Evolutionary conservation across 257 asterid species (phyloP).

Genomic region (Solanum bulbocastanum): DNA sequence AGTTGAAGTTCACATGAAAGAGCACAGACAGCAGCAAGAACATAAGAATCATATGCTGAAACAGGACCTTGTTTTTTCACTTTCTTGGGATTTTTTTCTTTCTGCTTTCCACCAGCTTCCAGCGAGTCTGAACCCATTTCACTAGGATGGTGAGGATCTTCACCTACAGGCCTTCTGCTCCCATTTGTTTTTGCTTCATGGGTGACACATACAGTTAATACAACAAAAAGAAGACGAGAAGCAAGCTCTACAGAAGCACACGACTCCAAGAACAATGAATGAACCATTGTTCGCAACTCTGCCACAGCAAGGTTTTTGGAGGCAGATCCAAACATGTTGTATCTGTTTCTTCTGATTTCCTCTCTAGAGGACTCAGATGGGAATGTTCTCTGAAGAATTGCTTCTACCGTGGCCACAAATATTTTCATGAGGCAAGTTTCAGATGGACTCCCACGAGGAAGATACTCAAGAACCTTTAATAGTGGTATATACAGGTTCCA

Average conservation of each 20-base stretch:
- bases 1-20: conserved; percentile 93
- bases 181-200: conserved; percentile 86
- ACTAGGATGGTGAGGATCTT: conserved; percentile 25
- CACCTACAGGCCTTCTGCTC: conserved; percentile 64
- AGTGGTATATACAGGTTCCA: conserved; percentile 95
- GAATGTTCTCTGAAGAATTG: conserved; percentile 88
- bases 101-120: conserved; percentile 25
- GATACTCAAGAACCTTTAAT: conserved; percentile 94
- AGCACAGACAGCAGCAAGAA: conserved; percentile 97
- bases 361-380: conserved; percentile 81
- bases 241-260: conserved; percentile 88
- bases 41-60: conserved; percentile 96
- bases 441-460: conserved; percentile 98
- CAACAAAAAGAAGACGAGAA: conserved; percentile 94
- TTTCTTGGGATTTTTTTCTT: conserved; percentile 32
- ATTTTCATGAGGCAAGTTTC: conserved; percentile 97
- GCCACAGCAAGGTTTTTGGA: conserved; percentile 95
- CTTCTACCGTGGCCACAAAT: conserved; percentile 97
- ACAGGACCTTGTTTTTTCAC: conserved; percentile 79
- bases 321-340: conserved; percentile 65
- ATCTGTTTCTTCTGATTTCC: conserved; percentile 67
- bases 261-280: conserved; percentile 81
- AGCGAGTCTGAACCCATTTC: conserved; percentile 31
- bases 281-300: conserved; percentile 95
- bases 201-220: conserved; percentile 86